Evolutionary conservation across 2,329 filamentous ascomycete genomes (phyloP), one percentile per base, ranked within the genome.

Genomic region (Tolypocladium inflatum): DNA sequence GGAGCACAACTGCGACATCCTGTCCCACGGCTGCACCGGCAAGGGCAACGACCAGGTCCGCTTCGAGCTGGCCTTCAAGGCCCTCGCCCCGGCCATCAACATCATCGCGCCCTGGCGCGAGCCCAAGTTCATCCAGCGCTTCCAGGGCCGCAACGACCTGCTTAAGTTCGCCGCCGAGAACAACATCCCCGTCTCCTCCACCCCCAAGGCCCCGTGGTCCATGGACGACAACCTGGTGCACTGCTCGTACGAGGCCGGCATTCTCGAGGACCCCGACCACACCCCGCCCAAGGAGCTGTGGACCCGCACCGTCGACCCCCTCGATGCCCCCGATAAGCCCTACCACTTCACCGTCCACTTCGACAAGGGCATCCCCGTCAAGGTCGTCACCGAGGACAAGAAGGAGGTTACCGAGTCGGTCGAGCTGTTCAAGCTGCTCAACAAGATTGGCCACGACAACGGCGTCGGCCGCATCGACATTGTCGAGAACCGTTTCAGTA

Each of bases 181-280:
- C 65, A 80, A 80, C 70, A 89, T 91, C 62, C 87, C 88, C 55
- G 87, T 91, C 62, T 84, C 81, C 42, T 86, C 83, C 66, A 90
- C 87, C 64, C 89, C 88, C 78, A 82, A 83, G 69, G 86, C 86
- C 76, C 86, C 86, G 54, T 89, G 83, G 82, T 80, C 74, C 60
- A 78, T 84, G 81, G 76, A 77, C 60, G 73, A 61, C 37, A 61
- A 65, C 50, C 48, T 66, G n/a, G 56, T 60, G 45, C 63, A 66
- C 75, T 90, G 86, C 79, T 81, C 77, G 61, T 95, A 94, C 73
- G 90, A 95, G 78, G 86, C 86, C 55, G 89, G 89, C 69, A 54
- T 62, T 62, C 80, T 90, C 59, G 85, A 87, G 71, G 78, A 80
- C 57, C 73, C 76, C 17, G 67, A 77, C 64, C 73, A 77, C 59